These are phyloP conservation scores for Entomortierella lignicola DNA, from an alignment of 192 early-diverging fungal species.

Conservation along the genomic window DNA sequence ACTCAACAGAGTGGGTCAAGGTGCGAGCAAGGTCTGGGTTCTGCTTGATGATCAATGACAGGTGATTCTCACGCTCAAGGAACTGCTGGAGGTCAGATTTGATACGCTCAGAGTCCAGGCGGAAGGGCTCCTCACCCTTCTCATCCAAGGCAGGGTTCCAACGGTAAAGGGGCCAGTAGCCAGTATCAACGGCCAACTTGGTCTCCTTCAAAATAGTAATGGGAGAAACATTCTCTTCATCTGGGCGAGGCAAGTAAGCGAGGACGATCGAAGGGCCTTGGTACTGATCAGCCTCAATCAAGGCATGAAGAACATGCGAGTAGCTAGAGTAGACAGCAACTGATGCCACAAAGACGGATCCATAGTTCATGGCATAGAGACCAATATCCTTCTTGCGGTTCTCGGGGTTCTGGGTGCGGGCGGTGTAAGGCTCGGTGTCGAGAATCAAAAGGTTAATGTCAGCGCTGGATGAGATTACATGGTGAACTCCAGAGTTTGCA, in stretches of 20 bases:
- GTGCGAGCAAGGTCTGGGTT: slow-evolving; percentile 69
- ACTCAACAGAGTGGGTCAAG: slow-evolving; percentile 74
- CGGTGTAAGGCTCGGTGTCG: slow-evolving; percentile 86
- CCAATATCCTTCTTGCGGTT: slow-evolving; percentile 94
- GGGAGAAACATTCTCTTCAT: slow-evolving; percentile 64
- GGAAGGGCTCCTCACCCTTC: slow-evolving; percentile 71
- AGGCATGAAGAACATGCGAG: slow-evolving; percentile 87
- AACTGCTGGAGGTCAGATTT: slow-evolving; percentile 83
- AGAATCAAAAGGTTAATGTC: slow-evolving; percentile 93
- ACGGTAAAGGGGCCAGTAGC: slow-evolving; percentile 95
- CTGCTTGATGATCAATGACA: slow-evolving; percentile 80
- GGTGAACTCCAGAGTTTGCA: slow-evolving; percentile 90
- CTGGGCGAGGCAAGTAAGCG: slow-evolving; percentile 80
- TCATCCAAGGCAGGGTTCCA: slow-evolving; percentile 83
- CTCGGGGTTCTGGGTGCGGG: slow-evolving; percentile 61
- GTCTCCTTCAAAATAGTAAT: slow-evolving; percentile 87
- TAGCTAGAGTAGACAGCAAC: slow-evolving; percentile 89
- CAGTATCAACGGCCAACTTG: slow-evolving; percentile 90
- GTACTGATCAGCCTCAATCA: slow-evolving; percentile 91
- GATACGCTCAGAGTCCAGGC: slow-evolving; percentile 82
- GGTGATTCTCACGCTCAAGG: slow-evolving; percentile 85
- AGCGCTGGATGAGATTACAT: slow-evolving; percentile 84
- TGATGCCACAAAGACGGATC: slow-evolving; percentile 89
- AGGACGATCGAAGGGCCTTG: slow-evolving; percentile 91
- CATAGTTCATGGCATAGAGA: slow-evolving; percentile 96